Percentiles rank a stretch among this genome's conserved stretches.
Evolutionary conservation across 1,139 yeast species (phyloP).

Genomic region (Scheffersomyces stambukii): DNA sequence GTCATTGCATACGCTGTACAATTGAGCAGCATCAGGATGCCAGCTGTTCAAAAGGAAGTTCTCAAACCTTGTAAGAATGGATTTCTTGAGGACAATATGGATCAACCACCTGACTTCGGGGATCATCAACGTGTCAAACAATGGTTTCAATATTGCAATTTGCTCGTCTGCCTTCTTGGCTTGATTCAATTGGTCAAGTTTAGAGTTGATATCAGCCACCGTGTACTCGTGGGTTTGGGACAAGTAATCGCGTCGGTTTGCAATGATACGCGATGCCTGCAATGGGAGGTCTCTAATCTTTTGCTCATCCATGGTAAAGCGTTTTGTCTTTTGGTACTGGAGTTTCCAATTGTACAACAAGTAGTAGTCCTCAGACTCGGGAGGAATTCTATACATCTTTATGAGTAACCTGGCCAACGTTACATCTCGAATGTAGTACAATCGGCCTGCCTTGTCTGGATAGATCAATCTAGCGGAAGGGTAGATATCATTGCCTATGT

Average conservation of each 20-base stretch:
- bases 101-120: conserved; percentile 69
- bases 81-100: conserved; percentile 59
- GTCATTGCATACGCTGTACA: conserved; percentile 66
- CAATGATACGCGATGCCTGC: conserved; percentile 43
- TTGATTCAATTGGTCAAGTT: conserved; percentile 44
- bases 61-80: conserved; percentile 59
- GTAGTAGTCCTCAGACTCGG: conserved; percentile 30
- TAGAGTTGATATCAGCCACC: conserved; percentile 53
- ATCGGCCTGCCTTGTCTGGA: conserved; percentile 57
- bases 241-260: conserved; percentile 42
- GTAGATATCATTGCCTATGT: conserved; percentile 66
- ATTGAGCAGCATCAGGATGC: conserved; percentile 76
- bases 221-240: conserved; percentile 40
- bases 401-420: conserved; percentile 42
- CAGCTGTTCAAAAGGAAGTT: conserved; percentile 56
- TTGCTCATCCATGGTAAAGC: conserved; percentile 15
- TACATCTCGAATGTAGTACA: conserved; percentile 51
- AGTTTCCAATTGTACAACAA: conserved; percentile 39
- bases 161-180: conserved; percentile 38
- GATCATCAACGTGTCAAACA: conserved; percentile 54
- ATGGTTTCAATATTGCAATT: conserved; percentile 40
- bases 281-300: conserved; percentile 43
- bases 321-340: conserved; percentile 23
- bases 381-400: conserved; percentile 33
- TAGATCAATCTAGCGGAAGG: conserved; percentile 62